Evolutionary conservation across 352 stramenopile genomes (phyloP), one percentile per base, ranked within the genome.

Genomic region (Phytophthora citricola): DNA sequence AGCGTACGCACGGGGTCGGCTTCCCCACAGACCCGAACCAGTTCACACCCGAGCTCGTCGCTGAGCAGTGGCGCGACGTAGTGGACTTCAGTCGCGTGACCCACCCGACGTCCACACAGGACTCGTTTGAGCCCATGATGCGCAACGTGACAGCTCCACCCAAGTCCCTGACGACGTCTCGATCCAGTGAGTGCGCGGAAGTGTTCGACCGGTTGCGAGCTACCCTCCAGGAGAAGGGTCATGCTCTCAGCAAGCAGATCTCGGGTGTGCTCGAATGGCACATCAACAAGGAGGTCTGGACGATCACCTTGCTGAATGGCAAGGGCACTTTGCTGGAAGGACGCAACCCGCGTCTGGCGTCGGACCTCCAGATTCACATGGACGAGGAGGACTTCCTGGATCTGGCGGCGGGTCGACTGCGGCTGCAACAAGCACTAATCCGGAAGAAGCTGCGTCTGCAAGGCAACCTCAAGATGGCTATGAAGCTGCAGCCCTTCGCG

Each of bases 121-220:
- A 92, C 53, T 86, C 79, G 45, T 92, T 92, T 36, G 81, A 87
- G 54, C 81, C 83, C 14, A 92, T 92, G 77, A 89, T 92, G 74
- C 79, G 79, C 52, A 92, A 92, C 58, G 77, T 81, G 40, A 75
- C 58, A 26, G 76, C 80, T 8, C 59, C 83, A 4, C 78, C 83
- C 1, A 78, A 76, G 17, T 87, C 79, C 15, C 63, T 92, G 20
- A 80, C 70, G 53, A 92, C 83, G 11, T 75, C 79, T 27, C 75
- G 75, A 31, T 87, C 81, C 12, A 75, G 66, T 24, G 74, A 87
- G 51, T 88, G 81, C n/a, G 68, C 68, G 6, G 78, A 87, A 29
- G 79, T 87, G 26, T 92, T 92, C 31, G 68, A 79, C 39, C 76
- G 78, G 4, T 58, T 92, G 49, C 77, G 78, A 52, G 34, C 46